Conservation (phyloP, 2,329 filamentous ascomycete genomes). For the Neonectria sp. region DNA sequence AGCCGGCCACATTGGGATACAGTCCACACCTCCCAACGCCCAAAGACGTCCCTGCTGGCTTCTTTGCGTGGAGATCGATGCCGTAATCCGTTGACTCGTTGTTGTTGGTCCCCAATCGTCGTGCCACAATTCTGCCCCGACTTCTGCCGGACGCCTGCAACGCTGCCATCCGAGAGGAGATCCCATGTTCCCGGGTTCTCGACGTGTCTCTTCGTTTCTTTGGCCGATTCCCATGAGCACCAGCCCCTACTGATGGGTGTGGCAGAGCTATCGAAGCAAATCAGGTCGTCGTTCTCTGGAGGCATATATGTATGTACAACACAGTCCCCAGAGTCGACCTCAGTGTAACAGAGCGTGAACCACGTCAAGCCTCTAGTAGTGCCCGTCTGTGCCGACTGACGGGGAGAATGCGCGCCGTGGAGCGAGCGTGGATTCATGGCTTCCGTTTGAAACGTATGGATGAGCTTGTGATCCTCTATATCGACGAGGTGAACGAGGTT, state of each 20-base stretch:
- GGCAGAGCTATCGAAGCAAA: slow-evolving; percentile 66
- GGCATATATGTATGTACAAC: slow-evolving; percentile 76
- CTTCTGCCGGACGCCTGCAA: slow-evolving; percentile 74
- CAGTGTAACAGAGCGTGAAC: slow-evolving; percentile 76
- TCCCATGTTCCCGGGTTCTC: slow-evolving; percentile 78
- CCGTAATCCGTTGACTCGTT: slow-evolving; percentile 44
- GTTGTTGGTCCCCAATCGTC: slow-evolving; percentile 33
- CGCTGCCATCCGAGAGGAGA: slow-evolving; percentile 70
- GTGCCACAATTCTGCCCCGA: slow-evolving; percentile 36
- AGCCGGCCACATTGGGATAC: slow-evolving; percentile 62
- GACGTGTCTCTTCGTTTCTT: slow-evolving; percentile 67
- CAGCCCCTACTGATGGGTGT: slow-evolving; percentile 59
- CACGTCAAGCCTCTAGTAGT: slow-evolving; percentile 70
- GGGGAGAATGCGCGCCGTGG: slow-evolving; percentile 68
- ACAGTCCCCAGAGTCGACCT: slow-evolving; percentile 71
- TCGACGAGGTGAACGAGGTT: slow-evolving; percentile 72
- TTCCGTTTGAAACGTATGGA: slow-evolving; percentile 75
- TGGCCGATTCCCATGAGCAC: slow-evolving; percentile 67
- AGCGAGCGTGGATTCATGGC: slow-evolving; percentile 72
- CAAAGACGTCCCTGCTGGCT: slow-evolving; percentile 44
- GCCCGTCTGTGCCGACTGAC: slow-evolving; percentile 63
- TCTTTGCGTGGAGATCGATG: slow-evolving; percentile 49
- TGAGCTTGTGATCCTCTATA: slow-evolving; percentile 60
- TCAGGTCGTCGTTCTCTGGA: slow-evolving; percentile 65
- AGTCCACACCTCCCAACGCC: slow-evolving; percentile 70